Percentiles rank a stretch among this genome's conserved stretches.
Conservation (phyloP, 306 rosid species). For the Prinsepia uniflora region DNA sequence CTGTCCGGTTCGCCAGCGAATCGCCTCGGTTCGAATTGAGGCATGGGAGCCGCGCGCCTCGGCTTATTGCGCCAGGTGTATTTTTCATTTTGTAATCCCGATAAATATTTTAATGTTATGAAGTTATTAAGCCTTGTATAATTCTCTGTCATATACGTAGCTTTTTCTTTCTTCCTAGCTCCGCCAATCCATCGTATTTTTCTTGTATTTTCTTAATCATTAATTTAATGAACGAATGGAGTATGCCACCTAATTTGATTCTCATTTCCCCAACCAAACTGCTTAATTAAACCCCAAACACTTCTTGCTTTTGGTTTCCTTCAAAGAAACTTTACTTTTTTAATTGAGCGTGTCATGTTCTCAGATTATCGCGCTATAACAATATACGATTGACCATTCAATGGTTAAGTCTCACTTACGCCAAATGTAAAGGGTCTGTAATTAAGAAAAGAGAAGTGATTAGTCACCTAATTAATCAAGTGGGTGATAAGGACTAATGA, state of each 20-base stretch:
- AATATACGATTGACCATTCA: not conserved
- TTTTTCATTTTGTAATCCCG: slow-evolving; percentile 17
- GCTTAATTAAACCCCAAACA: not conserved
- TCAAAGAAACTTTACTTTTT: not conserved
- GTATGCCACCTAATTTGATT: slow-evolving; percentile 39
- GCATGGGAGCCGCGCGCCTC: slow-evolving; percentile 8
- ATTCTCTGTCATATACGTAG: slow-evolving; percentile 45
- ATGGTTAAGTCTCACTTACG: not conserved
- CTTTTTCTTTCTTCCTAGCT: slow-evolving; percentile 30
- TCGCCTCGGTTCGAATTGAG: slow-evolving; percentile 37
- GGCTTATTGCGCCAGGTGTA: slow-evolving; percentile 54
- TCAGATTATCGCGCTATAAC: not conserved
- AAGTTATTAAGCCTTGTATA: slow-evolving; percentile 47
- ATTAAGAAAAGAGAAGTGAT: slow-evolving; percentile 3
- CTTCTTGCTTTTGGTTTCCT: not conserved
- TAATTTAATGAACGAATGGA: slow-evolving; percentile 26
- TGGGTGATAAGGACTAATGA: slow-evolving; percentile 5
- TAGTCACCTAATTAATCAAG: not conserved
- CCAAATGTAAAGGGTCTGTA: not conserved
- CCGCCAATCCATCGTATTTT: slow-evolving; percentile 23
- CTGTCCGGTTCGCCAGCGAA: slow-evolving; percentile 48
- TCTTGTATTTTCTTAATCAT: not conserved
- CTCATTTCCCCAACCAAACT: not conserved
- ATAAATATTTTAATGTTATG: slow-evolving; percentile 31
- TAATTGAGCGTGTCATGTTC: not conserved